Evolutionary conservation across 495 filamentous ascomycete species (phyloP), one percentile per base, ranked within the genome.

Genomic region (Penicillium coprophilum): DNA sequence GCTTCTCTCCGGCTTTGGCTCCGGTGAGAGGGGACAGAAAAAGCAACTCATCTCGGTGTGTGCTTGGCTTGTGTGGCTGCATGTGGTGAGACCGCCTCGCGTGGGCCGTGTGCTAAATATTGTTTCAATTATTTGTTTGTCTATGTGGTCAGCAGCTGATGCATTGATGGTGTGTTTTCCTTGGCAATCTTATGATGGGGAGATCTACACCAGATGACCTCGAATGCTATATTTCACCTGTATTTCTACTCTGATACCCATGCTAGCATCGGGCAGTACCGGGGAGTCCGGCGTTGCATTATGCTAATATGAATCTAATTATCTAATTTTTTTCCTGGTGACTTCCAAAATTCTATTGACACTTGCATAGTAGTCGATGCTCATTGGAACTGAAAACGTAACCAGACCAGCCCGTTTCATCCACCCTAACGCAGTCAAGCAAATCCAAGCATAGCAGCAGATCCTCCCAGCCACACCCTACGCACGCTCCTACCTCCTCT

Each of bases 181-280:
- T 58, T 51, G 60, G 40, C 46, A 17, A 30, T 28, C n/a, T 43
- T 45, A 23, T 19, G 36, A 31, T 21, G 23, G 23, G 36, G 28
- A n/a, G 34, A 60, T 47, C 17, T 63, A 50, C 45, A 45, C 40
- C n/a, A 30, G 20, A 34, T 39, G 31, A 52, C 51, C 55, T 64
- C 53, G 30, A 45, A 57, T 61, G 51, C 47, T 46, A 56, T 41
- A 24, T 50, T 32, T 54, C 55, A 53, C 36, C 41, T 63, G 38
- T 60, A 58, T 56, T 59, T 58, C 55, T 57, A 58, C 52, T 43
- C 56, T 64, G 46, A 64, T 67, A 67, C 58, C 61, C 61, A 64
- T 63, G 57, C 60, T 54, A 52, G 57, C 51, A 60, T 61, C 50
- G 36, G 32, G 64, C 53, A 62, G 56, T 45, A 55, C 58, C 53